These are phyloP conservation scores for Lactifluus rugatus DNA, from an alignment of 768 basidiomycete species.

Conservation along the genomic window DNA sequence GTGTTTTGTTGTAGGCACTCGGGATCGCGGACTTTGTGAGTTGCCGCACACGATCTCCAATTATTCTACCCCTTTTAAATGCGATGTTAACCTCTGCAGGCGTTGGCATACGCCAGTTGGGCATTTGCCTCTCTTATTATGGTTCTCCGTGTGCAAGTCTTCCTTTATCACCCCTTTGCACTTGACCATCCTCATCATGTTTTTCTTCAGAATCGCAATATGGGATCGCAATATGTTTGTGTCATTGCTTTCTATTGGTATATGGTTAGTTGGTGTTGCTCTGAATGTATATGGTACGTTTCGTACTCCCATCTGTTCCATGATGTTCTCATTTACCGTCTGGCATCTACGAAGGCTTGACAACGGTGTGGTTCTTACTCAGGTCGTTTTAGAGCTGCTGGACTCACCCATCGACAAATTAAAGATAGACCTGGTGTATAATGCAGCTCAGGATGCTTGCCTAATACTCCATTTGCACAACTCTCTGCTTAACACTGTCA, in stretches of 20 bases:
- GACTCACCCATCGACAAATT: background rate
- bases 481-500: background rate
- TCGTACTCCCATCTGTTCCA: background rate
- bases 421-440: background rate
- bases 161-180: background rate
- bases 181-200: background rate
- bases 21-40: background rate
- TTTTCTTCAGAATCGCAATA: background rate
- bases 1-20: background rate
- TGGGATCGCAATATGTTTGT: background rate
- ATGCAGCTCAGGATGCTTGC: background rate
- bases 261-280: background rate
- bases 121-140: slow-evolving; percentile 1
- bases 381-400: background rate
- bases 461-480: background rate
- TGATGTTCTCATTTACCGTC: background rate
- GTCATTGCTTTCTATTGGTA: background rate
- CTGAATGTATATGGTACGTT: background rate
- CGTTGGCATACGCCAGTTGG: background rate
- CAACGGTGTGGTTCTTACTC: background rate
- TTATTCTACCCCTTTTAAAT: background rate
- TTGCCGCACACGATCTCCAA: background rate
- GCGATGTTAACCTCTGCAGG: background rate
- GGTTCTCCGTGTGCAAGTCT: background rate
- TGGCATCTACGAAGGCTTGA: background rate